These are phyloP conservation scores for Meredithiella fracta DNA, from an alignment of 2,329 filamentous ascomycete genomes.

Conservation along the genomic window DNA sequence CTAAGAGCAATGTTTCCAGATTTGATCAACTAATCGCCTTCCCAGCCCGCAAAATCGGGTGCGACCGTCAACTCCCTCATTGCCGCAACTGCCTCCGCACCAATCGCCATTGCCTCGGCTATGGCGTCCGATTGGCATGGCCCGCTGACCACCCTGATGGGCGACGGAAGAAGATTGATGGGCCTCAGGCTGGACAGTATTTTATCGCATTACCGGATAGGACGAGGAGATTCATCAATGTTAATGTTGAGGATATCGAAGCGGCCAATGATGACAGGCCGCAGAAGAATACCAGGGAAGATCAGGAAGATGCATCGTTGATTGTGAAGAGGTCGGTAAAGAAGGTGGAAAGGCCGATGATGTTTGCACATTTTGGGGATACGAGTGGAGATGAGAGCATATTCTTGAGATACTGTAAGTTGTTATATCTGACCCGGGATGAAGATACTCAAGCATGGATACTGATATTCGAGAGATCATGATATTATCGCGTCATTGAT, in stretches of 20 bases:
- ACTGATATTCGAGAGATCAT: constrained; percentile 21
- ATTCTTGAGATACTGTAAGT: constrained; percentile 7
- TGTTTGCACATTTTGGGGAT: neutral
- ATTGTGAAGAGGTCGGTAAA: neutral
- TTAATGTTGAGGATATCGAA: constrained; percentile 24
- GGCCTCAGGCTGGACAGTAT: constrained; percentile 19
- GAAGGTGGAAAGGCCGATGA: neutral
- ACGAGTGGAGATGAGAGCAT: neutral
- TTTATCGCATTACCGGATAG: constrained; percentile 21
- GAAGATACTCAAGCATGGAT: neutral
- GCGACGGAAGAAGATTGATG: constrained; percentile 21
- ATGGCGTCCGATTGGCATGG: constrained; percentile 30
- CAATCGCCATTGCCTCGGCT: constrained; percentile 27
- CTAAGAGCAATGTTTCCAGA: neutral
- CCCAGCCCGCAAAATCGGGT: constrained; percentile 31
- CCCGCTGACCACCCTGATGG: constrained; percentile 29
- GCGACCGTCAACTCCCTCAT: constrained; percentile 26
- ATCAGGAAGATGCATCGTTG: neutral
- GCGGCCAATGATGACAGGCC: neutral
- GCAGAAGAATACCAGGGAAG: neutral
- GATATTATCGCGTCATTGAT: constrained; percentile 27
- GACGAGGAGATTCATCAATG: constrained; percentile 19
- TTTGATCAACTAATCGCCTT: neutral
- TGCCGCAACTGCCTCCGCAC: constrained; percentile 30
- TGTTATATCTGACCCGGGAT: neutral